Base-by-base conservation (phyloP, 2,329 filamentous ascomycete species). In the Aspergillus thermomutatus region DNA sequence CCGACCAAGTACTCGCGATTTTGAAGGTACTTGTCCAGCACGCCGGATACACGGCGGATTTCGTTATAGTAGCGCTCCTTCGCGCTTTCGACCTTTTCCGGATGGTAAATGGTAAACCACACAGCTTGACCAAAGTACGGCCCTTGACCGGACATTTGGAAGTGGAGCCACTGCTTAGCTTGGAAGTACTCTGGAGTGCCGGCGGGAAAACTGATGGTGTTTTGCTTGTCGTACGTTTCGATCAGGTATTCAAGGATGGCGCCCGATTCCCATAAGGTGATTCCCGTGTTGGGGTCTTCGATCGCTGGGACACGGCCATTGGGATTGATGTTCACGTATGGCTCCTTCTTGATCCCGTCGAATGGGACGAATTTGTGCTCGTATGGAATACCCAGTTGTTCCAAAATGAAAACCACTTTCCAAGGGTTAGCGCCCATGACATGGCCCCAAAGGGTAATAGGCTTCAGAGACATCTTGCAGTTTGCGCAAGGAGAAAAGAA, bases 101-200 rank as follows among this genome's bases (percentile, higher is more conserved):
- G 66, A 64, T 80, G 75, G 55, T 73, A 76, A 8, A 52, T 26
- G 8, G 48, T 64, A 65, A 78, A 81, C 78, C 77, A 81, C 27
- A 66, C 69, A 0, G 67, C 68, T 63, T 81, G 79, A 14, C 80
- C 80, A 56, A 73, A 81, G 62, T 81, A 81, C 0, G 79, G 79
- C 1, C 78, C 79, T 60, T 81, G 79, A 7, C 78, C 78, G 2
- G 72, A 71, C 43, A 68, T 67, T 65, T 81, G 78, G 66, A 74
- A 79, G 62, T 72, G 73, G 4, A 81, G 71, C 73, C 76, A 81
- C 43, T 79, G 76, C 57, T 74, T 75, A 3, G 73, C 71, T 2
- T 71, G 66, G 58, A 73, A 76, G 50, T 46, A 23, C 21, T 23
- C n/a, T 23, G 8, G 8, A 14, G 21, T n/a, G 11, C 67, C 65